Base-by-base conservation (phyloP, 148 eudicot genomes). In the Rhododendron kiyosumense region DNA sequence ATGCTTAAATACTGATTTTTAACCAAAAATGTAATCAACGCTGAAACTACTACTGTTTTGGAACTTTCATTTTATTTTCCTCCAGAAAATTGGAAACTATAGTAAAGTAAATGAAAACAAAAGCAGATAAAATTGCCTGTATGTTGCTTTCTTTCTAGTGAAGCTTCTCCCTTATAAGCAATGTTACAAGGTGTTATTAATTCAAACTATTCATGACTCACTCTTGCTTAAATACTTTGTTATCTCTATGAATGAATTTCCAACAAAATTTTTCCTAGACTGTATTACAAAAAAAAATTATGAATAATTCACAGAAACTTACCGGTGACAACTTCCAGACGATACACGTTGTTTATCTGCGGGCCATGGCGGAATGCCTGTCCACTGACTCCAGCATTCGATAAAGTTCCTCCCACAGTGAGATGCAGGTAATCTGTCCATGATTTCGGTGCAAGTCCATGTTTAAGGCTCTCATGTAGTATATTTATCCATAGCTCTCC, bases 361-460 rank as follows among this genome's bases (percentile, higher is more conserved):
- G 1, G 36, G 36, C 36, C 36, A 34, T 34, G 36, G 5, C 5
- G 38, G 5, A 36, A 36, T 36, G 5, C 5, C 38, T 36, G 38
- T 36, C 38, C n/a, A n/a, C n/a, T 36, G 38, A 36, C 88, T 76
- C 99, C 99, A 4, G 95, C 99, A 80, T 96, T 96, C 15, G 99
- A 96, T 83, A 96, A 88, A 61, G 99, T 96, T 12, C 99, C 99
- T 75, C 46, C 73, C 30, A 38, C 18, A 1, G 96, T 96, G 77
- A 96, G 92, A 88, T 95, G 92, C 85, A 96, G 96, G 89, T 96
- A 96, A 86, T 96, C 97, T 12, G 99, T 96, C 99, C 99, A 96
- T 30, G 98, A 92, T 84, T 90, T 95, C 7, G 99, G 99, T 3
- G 99, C 65, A 77, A 95, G 86, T 8, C 98, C 99, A 32, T 86